Base-by-base conservation (phyloP, 2,329 filamentous ascomycete species). In the Ceratocystis albifundus region DNA sequence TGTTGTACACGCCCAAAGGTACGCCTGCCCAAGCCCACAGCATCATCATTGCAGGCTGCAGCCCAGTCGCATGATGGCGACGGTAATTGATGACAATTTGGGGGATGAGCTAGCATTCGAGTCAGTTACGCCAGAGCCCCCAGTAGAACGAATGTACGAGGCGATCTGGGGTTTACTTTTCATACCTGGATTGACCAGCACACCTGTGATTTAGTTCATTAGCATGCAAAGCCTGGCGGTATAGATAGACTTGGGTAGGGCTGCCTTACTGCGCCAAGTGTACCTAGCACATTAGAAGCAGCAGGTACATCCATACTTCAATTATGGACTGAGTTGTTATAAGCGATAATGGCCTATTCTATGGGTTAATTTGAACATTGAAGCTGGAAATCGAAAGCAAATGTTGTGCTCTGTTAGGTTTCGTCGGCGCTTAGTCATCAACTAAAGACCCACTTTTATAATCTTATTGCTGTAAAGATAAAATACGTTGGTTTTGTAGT, bases 11-110 rank as follows among this genome's bases (percentile, higher is more conserved):
- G 1, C 86, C 87, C 0, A 89, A 76, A 0, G 86, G 86, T 0
- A 88, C 82, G 0, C 86, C 86, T 1, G 86, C 86, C 75, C 79
- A 82, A 0, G 84, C 84, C 80, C 86, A 89, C 1, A 88, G 77
- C 72, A 89, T 80, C 85, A 89, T 88, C 86, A 89, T 88, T 0
- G 83, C 83, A 0, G 83, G 80, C 62, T 88, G 85, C 0, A 89
- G 77, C 0, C 86, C 86, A 0, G 78, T 81, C 0, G 85, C 85
- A 76, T 87, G 79, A 72, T 88, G 85, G 0, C 86, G 78, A 3
- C 82, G 80, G 70, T 86, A 84, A 71, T 89, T 89, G 71, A 88
- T 81, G 44, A 85, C 73, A 62, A 89, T 88, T 72, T 89, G 87
- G 0, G 87, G 86, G 30, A 89, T 80, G 30, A 89, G 77, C 80